A percentile compares a stretch with the other conserved stretches of the same genome.
phyloP scores from a whole-genome alignment of 2,329 filamentous ascomycete genomes.

The Aspergillus pseudoterreus region DNA sequence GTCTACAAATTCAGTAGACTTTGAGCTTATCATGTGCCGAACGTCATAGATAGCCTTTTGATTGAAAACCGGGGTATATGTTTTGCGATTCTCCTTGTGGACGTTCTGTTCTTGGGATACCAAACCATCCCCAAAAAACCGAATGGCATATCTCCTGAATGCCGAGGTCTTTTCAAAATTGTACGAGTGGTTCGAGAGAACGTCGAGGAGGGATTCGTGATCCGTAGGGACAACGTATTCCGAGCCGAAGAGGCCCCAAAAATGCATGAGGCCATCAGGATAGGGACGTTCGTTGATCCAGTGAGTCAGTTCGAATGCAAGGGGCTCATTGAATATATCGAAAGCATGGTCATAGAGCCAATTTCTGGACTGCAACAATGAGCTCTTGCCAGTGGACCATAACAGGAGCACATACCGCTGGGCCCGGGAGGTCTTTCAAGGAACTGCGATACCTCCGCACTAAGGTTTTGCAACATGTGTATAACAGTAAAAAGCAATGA shows the following conservation, averaged over 20 bases:
- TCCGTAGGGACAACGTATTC: conserved; percentile 1
- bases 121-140: conserved; percentile 1
- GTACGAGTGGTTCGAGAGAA: neutral
- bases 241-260: conserved; percentile 1
- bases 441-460: too few species aligned
- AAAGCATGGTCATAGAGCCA: conserved; percentile 4
- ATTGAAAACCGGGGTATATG: neutral
- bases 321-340: neutral
- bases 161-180: conserved; percentile 1
- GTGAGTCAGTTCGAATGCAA: neutral
- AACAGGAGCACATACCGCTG: neutral
- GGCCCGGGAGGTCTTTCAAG: conserved; percentile 3
- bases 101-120: conserved; percentile 1
- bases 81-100: conserved; percentile 1
- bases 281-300: conserved; percentile 2
- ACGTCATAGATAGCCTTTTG: neutral
- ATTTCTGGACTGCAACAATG: neutral
- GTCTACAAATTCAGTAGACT: neutral
- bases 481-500: too few species aligned
- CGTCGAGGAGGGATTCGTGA: neutral
- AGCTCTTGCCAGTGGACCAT: neutral
- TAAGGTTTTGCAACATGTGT: too few species aligned
- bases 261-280: conserved; percentile 2
- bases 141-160: neutral
- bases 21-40: neutral